phyloP scores from a whole-genome alignment of 805 yeast species.

The Candida golubevii region DNA sequence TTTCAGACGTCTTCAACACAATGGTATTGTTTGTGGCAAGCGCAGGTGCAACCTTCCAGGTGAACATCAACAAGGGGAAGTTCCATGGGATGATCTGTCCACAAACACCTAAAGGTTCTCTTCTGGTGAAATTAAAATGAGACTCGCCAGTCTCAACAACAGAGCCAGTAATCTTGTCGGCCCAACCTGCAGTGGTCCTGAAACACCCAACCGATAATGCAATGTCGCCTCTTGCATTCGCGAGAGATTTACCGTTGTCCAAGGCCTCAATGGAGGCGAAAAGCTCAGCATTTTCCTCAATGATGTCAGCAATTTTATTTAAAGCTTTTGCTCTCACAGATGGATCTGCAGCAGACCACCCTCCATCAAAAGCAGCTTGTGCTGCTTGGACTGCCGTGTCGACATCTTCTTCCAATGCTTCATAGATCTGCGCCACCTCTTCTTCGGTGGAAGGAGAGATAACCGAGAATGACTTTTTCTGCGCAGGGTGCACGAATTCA shows the following conservation, averaged over 20 bases:
- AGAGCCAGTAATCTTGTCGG: constrained; percentile 80
- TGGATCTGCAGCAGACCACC: constrained; percentile 73
- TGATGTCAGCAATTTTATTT: constrained; percentile 68
- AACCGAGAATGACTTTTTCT: constrained; percentile 57
- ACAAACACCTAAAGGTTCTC: constrained; percentile 92
- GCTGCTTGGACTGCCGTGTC: constrained; percentile 88
- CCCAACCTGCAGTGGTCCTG: constrained; percentile 87
- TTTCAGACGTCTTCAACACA: constrained; percentile 86
- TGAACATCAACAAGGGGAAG: constrained; percentile 89
- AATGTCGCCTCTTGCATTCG: constrained; percentile 71
- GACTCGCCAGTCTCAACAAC: constrained; percentile 68
- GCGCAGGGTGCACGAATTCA: constrained; percentile 61
- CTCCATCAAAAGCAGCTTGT: constrained; percentile 60
- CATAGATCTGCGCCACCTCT: constrained; percentile 62
- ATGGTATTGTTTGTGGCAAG: constrained; percentile 86
- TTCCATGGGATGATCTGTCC: constrained; percentile 98
- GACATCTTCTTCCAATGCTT: constrained; percentile 74
- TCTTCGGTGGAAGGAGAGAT: constrained; percentile 70
- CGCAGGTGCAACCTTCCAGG: constrained; percentile 95
- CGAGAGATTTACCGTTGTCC: constrained; percentile 85
- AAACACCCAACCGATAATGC: constrained; percentile 62
- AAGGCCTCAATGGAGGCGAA: constrained; percentile 78
- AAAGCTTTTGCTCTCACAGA: constrained; percentile 58
- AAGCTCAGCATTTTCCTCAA: constrained; percentile 67
- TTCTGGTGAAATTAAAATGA: constrained; percentile 74